Evolutionary conservation across 2,329 filamentous ascomycete species (phyloP).

Genomic region (Chaetomiaceae sp.): DNA sequence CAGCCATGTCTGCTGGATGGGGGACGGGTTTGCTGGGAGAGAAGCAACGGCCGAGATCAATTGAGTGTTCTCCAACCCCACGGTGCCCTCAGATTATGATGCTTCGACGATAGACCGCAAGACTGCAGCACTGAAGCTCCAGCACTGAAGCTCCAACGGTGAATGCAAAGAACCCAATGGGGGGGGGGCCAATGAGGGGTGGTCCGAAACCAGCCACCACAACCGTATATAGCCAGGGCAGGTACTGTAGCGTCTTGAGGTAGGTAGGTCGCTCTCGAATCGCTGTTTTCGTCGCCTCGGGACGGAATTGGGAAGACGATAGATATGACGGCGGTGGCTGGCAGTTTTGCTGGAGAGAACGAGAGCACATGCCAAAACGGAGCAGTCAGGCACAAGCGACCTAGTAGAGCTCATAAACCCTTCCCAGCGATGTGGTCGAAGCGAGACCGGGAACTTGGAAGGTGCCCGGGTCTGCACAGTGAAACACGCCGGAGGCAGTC

Average conservation of each 20-base stretch:
- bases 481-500: conserved; percentile 2
- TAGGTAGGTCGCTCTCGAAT: too few relatives aligned
- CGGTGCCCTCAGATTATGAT: neutral
- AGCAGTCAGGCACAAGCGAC: neutral
- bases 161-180: too few relatives aligned
- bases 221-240: too few relatives aligned
- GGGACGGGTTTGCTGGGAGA: neutral
- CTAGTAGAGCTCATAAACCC: neutral
- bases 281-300: too few relatives aligned
- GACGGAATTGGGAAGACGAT: too few relatives aligned
- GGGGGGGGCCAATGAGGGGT: too few relatives aligned
- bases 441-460: neutral
- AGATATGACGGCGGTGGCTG: neutral
- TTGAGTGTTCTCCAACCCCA: neutral
- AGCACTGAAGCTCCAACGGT: too few relatives aligned
- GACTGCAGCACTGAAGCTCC: neutral
- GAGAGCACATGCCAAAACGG: too few relatives aligned
- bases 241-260: too few relatives aligned
- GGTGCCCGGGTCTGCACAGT: neutral
- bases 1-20: conserved; percentile 36
- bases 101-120: neutral
- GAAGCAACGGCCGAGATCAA: conserved; percentile 8
- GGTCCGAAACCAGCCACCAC: too few relatives aligned
- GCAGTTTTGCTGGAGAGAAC: too few relatives aligned
- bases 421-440: neutral